phyloP scores from a whole-genome alignment of 2,329 filamentous ascomycete species.

The Sarocladium brachiariae region DNA sequence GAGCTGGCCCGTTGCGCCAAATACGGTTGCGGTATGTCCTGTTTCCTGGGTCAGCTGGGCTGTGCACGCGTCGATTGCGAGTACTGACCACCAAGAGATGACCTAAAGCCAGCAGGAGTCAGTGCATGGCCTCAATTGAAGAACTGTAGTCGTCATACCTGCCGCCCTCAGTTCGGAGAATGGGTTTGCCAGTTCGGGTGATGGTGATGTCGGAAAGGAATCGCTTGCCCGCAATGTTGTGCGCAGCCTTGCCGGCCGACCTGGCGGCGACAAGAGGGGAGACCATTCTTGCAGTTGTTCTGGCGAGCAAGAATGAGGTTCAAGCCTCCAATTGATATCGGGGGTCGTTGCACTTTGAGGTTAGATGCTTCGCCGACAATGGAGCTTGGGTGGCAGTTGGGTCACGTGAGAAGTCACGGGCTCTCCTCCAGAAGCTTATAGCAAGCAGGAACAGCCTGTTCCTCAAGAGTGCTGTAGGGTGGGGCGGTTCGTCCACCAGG shows the following conservation, averaged over 20 bases:
- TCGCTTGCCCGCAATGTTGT: conserved; percentile 43
- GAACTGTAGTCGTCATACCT: conserved; percentile 51
- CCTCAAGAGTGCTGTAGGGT: conserved; percentile 3
- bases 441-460: too few species aligned
- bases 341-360: conserved; percentile 4
- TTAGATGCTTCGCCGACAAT: conserved; percentile 19
- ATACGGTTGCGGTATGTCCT: conserved; percentile 96
- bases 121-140: background rate
- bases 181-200: conserved; percentile 92
- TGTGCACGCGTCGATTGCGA: conserved; percentile 12
- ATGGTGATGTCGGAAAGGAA: conserved; percentile 78
- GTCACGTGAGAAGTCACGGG: conserved; percentile 23
- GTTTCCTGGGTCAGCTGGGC: conserved; percentile 22
- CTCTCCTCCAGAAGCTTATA: too few species aligned
- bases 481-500: conserved; percentile 3
- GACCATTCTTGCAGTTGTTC: conserved; percentile 40
- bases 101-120: conserved; percentile 45
- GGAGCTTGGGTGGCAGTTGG: conserved; percentile 12
- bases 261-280: conserved; percentile 50
- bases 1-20: conserved; percentile 92
- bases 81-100: conserved; percentile 72
- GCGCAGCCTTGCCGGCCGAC: conserved; percentile 40
- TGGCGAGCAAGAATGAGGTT: conserved; percentile 22
- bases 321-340: conserved; percentile 23
- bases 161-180: conserved; percentile 82